These are phyloP conservation scores for Nakazawaea holstii DNA, from an alignment of 805 yeast genomes.

Conservation along the genomic window DNA sequence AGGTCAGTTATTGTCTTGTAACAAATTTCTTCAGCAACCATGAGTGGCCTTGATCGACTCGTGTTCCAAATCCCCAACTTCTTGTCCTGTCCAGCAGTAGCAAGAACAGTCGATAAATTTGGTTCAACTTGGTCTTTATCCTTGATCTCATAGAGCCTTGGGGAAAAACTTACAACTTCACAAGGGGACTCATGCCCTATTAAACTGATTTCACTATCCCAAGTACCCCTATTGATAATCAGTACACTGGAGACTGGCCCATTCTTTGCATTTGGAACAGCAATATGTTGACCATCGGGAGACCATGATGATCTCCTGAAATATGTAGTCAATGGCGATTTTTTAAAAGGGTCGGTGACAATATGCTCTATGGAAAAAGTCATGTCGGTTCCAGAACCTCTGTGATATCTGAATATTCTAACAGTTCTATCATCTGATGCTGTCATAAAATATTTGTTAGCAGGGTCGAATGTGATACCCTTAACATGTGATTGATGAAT, in stretches of 20 bases:
- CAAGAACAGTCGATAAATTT: conserved; percentile 61
- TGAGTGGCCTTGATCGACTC: conserved; percentile 64
- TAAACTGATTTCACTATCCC: conserved; percentile 71
- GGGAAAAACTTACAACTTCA: conserved; percentile 74
- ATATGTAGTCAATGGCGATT: conserved; percentile 88
- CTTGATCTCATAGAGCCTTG: conserved; percentile 48
- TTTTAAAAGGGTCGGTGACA: conserved; percentile 77
- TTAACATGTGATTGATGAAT: conserved; percentile 94
- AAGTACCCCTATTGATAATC: conserved; percentile 67
- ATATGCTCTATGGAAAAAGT: conserved; percentile 84
- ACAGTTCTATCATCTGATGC: conserved; percentile 94
- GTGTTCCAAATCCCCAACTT: conserved; percentile 88
- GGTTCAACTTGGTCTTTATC: conserved; percentile 18
- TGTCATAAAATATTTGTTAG: conserved; percentile 95
- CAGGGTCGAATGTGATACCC: conserved; percentile 97
- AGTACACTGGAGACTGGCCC: conserved; percentile 77
- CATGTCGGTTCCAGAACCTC: conserved; percentile 58
- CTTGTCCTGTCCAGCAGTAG: conserved; percentile 94
- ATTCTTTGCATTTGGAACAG: conserved; percentile 81
- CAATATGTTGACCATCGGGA: conserved; percentile 84
- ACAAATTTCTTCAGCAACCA: conserved; percentile 73
- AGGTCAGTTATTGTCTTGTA: conserved; percentile 81
- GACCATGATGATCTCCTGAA: conserved; percentile 86
- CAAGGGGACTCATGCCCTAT: conserved; percentile 85
- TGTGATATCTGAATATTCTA: conserved; percentile 80